phyloP scores from a whole-genome alignment of 768 basidiomycete species.

The Fomitopsis serialis region DNA sequence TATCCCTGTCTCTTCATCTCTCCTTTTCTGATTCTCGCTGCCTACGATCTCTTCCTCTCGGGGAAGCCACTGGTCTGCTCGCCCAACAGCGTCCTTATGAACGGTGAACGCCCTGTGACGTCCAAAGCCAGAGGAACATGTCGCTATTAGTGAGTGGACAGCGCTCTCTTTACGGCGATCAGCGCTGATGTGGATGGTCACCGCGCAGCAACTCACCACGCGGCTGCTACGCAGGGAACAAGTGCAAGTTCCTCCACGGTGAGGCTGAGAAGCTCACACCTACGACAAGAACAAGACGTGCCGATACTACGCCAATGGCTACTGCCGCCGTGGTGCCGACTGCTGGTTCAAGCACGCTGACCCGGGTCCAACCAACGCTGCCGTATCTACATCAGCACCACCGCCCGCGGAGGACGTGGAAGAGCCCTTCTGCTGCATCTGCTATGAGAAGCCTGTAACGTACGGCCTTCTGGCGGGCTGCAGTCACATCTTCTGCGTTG shows the following conservation, averaged over 20 bases:
- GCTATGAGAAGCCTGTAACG: conserved; percentile 64
- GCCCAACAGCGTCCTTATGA: conserved; percentile 2
- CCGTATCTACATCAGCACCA: neutral
- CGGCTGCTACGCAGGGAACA: conserved; percentile 64
- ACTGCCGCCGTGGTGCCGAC: conserved; percentile 58
- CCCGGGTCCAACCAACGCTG: conserved; percentile 7
- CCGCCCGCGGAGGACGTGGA: conserved; percentile 28
- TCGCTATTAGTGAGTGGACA: conserved; percentile 43
- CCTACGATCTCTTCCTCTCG: neutral
- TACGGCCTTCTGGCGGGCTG: conserved; percentile 70
- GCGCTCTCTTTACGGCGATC: too few species aligned
- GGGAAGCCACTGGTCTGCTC: conserved; percentile 1
- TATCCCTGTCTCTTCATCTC: neutral
- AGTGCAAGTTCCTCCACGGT: conserved; percentile 77
- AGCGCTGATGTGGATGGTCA: neutral
- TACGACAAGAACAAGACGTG: conserved; percentile 72
- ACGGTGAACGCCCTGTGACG: conserved; percentile 48
- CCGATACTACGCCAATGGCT: conserved; percentile 59
- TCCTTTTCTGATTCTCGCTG: neutral
- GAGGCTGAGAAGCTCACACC: conserved; percentile 43
- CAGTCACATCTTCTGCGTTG: conserved; percentile 72
- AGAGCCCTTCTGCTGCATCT: conserved; percentile 61
- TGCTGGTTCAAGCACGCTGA: conserved; percentile 74
- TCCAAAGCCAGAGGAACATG: conserved; percentile 71
- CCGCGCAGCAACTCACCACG: conserved; percentile 34